Conservation (phyloP, 2,329 filamentous ascomycete genomes). For the Calonectria crousiana region DNA sequence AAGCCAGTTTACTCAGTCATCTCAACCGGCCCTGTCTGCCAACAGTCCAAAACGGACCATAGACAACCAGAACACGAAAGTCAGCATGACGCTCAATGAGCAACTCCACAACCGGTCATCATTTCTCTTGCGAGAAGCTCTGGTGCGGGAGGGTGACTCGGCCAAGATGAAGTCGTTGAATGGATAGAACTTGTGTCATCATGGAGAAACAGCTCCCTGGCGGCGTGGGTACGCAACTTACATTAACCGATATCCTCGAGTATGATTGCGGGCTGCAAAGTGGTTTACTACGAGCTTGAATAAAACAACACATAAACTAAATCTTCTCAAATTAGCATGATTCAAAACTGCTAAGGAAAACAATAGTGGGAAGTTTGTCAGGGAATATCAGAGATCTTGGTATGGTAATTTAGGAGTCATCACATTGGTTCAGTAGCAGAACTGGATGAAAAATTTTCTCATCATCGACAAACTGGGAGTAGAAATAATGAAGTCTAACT, state of each 20-base stretch:
- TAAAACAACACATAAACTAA: too few relatives aligned
- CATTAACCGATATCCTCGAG: constrained; percentile 20
- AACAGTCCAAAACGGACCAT: constrained; percentile 67
- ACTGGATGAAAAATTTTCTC: constrained; percentile 75
- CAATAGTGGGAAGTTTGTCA: constrained; percentile 33
- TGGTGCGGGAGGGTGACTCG: constrained; percentile 81
- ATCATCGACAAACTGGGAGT: constrained; percentile 63
- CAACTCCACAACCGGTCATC: constrained; percentile 84
- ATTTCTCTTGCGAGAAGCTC: constrained; percentile 58
- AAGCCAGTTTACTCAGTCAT: constrained; percentile 79
- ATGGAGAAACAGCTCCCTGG: constrained; percentile 33
- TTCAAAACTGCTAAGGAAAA: background rate
- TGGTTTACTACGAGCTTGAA: background rate
- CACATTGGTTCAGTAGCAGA: constrained; percentile 80
- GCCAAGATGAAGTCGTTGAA: constrained; percentile 77
- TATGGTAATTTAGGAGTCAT: constrained; percentile 76
- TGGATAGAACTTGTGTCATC: constrained; percentile 76
- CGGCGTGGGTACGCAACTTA: constrained; percentile 19
- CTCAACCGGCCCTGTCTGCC: constrained; percentile 65
- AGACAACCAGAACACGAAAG: constrained; percentile 65
- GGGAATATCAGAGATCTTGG: constrained; percentile 66
- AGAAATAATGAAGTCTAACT: constrained; percentile 24
- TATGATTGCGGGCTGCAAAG: background rate
- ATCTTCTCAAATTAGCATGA: constrained; percentile 30
- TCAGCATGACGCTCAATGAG: constrained; percentile 66